Evolutionary conservation across 768 basidiomycete genomes (phyloP), one percentile per base, ranked within the genome.

Genomic region (Royoungia palumana): DNA sequence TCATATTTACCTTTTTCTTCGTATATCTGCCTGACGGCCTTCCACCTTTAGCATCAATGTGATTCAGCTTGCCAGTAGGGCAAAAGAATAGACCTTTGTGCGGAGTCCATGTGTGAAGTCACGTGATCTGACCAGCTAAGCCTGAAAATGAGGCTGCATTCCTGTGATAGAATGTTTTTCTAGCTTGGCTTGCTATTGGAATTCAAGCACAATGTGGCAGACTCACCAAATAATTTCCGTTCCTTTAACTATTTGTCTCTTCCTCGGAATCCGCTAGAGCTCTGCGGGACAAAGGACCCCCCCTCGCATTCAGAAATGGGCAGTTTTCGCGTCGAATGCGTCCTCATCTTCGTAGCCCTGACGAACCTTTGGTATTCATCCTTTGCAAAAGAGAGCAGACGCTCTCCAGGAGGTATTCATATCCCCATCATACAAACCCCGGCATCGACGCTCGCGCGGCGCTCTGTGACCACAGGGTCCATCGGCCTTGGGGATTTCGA

Each of bases 401-500:
- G 22, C 9, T 54, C 53, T 16, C n/a, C 43, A 27, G 54, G 53
- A 53, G 50, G 67, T 2, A 36, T 67, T 3, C 59, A 65, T 32
- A 10, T 69, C 2, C 67, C 65, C 39, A 51, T 67, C 39, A 24
- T 46, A 32, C 56, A 50, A 46, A 41, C 32, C 14, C 46, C 35
- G 1, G 24, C n/a, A 5, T 44, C 38, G 11, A 28, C 21, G 22
- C 49, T 21, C n/a, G 10, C 24, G 41, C 55, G 46, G 16, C 58
- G 54, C 19, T 48, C 54, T 21, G 48, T 49, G 13, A 53, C 22
- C 36, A 64, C 65, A 5, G 72, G 69, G 13, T 66, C 69, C 11
- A 75, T 77, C 36, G 81, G 83, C 2, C 64, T 87, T 25, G 83
- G 85, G 4, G 79, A 87, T 58, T 78, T 69, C 51, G 47, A 75